These are phyloP conservation scores for Penicillium sp. DNA, from an alignment of 2,329 filamentous ascomycete genomes.

Conservation along the genomic window DNA sequence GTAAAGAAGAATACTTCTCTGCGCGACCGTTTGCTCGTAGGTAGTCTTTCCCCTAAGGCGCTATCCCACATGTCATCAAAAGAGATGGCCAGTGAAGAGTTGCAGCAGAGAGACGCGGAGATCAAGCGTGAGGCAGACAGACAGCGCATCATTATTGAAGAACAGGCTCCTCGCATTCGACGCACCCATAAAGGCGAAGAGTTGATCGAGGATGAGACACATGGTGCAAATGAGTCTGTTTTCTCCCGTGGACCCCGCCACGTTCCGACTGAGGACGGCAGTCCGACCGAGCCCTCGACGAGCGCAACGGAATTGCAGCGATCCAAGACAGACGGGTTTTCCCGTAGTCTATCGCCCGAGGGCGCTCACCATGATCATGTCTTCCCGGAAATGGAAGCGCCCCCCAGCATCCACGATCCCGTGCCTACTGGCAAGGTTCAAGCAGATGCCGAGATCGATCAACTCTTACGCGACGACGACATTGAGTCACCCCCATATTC, in stretches of 20 bases:
- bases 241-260: conserved; percentile 48
- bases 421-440: conserved; percentile 47
- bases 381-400: conserved; percentile 42
- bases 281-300: conserved; percentile 27
- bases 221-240: conserved; percentile 46
- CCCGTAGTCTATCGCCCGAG: conserved; percentile 71
- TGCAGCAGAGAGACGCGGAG: conserved; percentile 61
- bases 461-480: conserved; percentile 77
- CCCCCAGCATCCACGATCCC: conserved; percentile 38
- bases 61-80: conserved; percentile 85
- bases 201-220: conserved; percentile 70
- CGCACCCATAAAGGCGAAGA: conserved; percentile 96
- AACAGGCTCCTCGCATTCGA: conserved; percentile 72
- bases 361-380: conserved; percentile 43
- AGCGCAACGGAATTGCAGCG: conserved; percentile 27
- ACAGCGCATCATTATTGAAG: conserved; percentile 72
- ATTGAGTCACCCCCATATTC: conserved; percentile 80
- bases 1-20: conserved; percentile 83
- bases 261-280: conserved; percentile 36
- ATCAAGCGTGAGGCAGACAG: conserved; percentile 56
- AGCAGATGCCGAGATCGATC: conserved; percentile 84
- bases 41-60: conserved; percentile 66
- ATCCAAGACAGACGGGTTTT: conserved; percentile 46
- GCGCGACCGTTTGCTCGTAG: conserved; percentile 68
- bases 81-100: conserved; percentile 87